A percentile compares a stretch with the other conserved stretches of the same genome.
Conservation (phyloP, 257 asterid genomes). For the Solanum appendiculatum region DNA sequence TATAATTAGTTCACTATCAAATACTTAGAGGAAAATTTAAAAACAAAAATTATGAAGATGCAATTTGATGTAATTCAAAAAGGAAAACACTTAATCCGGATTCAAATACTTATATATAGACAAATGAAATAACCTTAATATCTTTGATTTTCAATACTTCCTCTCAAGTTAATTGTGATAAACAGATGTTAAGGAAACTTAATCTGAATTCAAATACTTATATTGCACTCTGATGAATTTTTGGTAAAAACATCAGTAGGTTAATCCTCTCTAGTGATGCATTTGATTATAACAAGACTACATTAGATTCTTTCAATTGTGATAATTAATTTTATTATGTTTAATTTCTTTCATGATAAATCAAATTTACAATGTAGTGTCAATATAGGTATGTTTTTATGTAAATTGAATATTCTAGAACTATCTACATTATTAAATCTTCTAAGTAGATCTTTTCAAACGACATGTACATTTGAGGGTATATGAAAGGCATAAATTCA, state of each 20-base stretch:
- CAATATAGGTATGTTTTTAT: not conserved
- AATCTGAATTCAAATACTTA: not conserved
- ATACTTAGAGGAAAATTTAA: not conserved
- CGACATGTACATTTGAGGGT: not conserved
- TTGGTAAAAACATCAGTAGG: not conserved
- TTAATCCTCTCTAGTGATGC: not conserved
- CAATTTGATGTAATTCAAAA: too few relatives aligned
- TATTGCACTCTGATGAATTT: not conserved
- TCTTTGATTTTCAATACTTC: not conserved
- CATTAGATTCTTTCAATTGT: not conserved
- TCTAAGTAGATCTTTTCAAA: not conserved
- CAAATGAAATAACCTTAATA: too few relatives aligned
- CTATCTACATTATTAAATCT: not conserved
- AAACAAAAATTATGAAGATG: not conserved
- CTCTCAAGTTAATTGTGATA: not conserved
- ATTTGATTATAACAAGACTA: not conserved
- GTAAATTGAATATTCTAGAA: not conserved
- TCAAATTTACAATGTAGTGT: not conserved
- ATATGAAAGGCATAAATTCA: too few relatives aligned
- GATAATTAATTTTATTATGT: not conserved
- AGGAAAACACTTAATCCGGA: too few relatives aligned
- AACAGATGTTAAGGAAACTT: not conserved
- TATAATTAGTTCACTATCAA: not conserved
- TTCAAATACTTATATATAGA: too few relatives aligned
- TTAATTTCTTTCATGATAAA: too few relatives aligned